Conservation (phyloP, 1,139 yeast species). For the Meyerozyma smithsonii region DNA sequence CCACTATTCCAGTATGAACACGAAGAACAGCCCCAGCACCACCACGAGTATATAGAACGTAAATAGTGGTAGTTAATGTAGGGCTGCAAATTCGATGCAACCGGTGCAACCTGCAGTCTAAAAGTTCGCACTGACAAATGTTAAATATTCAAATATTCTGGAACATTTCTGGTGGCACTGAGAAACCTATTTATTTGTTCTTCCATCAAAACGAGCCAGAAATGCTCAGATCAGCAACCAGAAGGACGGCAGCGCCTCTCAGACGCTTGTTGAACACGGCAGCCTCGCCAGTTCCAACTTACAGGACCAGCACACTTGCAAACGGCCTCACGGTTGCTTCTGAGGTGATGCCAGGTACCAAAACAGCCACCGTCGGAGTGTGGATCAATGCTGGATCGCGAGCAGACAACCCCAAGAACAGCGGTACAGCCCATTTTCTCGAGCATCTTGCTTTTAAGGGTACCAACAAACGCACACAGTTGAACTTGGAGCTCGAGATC, state of each 20-base stretch:
- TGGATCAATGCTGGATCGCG: slow-evolving; percentile 98
- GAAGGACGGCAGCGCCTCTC: not conserved
- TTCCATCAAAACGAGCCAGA: not conserved
- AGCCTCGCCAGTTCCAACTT: slow-evolving; percentile 9
- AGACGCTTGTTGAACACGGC: slow-evolving; percentile 4
- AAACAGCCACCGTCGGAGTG: slow-evolving; percentile 95
- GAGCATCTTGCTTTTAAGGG: slow-evolving; percentile 98
- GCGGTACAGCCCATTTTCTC: slow-evolving; percentile 94
- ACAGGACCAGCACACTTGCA: slow-evolving; percentile 54
- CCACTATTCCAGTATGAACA: slow-evolving; percentile 28
- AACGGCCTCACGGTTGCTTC: slow-evolving; percentile 95
- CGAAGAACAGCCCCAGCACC: slow-evolving; percentile 16
- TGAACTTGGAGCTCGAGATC: slow-evolving; percentile 82
- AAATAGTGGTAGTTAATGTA: too few species aligned
- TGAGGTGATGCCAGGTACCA: slow-evolving; percentile 79
- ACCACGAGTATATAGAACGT: not conserved
- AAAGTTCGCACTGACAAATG: slow-evolving; percentile 1
- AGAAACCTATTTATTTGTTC: not conserved
- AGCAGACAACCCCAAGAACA: slow-evolving; percentile 80
- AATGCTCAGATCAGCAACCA: not conserved
- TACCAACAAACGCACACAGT: slow-evolving; percentile 76
- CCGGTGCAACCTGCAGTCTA: not conserved
- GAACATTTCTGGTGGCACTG: not conserved
- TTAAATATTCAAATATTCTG: not conserved
- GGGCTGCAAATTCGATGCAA: too few species aligned